Evolutionary conservation across 306 rosid species (phyloP).

Genomic region (cucumber (Cucumis sativus)): DNA sequence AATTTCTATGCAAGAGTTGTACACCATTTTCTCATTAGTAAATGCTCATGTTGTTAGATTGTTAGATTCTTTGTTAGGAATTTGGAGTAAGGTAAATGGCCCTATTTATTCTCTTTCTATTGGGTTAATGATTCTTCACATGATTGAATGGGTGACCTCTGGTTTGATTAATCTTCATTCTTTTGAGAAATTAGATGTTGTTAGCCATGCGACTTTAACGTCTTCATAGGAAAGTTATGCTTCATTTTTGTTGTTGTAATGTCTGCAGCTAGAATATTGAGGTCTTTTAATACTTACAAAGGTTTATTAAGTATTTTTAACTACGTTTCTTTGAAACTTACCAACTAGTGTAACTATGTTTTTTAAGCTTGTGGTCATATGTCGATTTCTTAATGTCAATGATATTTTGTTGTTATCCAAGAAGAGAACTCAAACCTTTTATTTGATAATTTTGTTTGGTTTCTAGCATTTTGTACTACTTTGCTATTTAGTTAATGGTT

Average conservation of each 20-base stretch:
- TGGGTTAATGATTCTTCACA: conserved; percentile 66
- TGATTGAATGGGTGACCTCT: conserved; percentile 65
- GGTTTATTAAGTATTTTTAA: not conserved
- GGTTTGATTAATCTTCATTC: conserved; percentile 30
- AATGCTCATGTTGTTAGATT: conserved; percentile 27
- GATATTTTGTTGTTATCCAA: not conserved
- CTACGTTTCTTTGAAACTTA: not conserved
- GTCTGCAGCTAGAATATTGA: too few relatives aligned
- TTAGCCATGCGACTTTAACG: conserved; percentile 29
- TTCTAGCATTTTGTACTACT: not conserved
- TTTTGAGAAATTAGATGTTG: conserved; percentile 28
- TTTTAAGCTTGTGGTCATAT: not conserved
- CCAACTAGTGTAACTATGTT: not conserved
- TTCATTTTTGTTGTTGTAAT: too few relatives aligned
- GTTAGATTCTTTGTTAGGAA: conserved; percentile 44
- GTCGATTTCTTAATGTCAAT: not conserved
- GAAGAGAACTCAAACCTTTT: not conserved
- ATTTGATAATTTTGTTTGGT: not conserved
- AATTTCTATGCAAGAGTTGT: not conserved
- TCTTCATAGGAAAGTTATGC: not conserved
- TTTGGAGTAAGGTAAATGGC: conserved; percentile 49
- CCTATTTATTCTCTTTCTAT: conserved; percentile 32
- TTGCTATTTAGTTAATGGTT: not conserved
- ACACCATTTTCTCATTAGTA: conserved; percentile 17
- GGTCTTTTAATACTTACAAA: too few relatives aligned